Evolutionary conservation across 257 asterid genomes (phyloP), one percentile per base, ranked within the genome.

Genomic region (Salvia rosmarinus): DNA sequence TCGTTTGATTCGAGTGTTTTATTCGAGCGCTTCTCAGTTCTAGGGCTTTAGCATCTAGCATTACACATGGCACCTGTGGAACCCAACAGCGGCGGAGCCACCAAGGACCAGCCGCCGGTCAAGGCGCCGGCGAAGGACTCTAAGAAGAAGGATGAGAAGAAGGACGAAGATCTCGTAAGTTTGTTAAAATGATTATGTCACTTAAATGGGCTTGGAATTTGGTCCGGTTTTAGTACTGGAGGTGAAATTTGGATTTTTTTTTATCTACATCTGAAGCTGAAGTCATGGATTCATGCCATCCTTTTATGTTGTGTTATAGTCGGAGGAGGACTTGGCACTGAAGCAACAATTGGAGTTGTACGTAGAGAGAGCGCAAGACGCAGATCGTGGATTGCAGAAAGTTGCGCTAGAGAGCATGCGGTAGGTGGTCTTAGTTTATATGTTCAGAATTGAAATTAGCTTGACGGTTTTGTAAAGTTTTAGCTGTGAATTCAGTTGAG

Each of bases 121-220:
- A 90, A 90, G 83, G 82, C 75, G 6, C 95, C 96, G 17, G 55
- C 95, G 2, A 90, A 92, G 75, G 98, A 92, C 82, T 85, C 63
- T 0, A 94, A 91, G 80, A 91, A 89, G 85, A 91, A 91, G 86
- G 96, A 93, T n/a, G 98, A 93, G 8, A 87, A 90, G 84, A 89
- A 91, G 47, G 99, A 94, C 43, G 98, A 94, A 77, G 98, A 94
- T 89, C 99, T 91, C 20, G 99, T 94, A 76, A 82, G 98, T 80
- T 55, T 65, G 68, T 65, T 12, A 28, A 20, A 11, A 12, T 52
- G 39, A 7, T 17, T 68, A 11, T 12, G 25, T 60, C 56, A 30
- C 51, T 66, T 61, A 5, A 58, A 42, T 35, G 34, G 52, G 78
- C 19, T 67, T 32, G 54, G 35, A 64, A 58, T 43, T 43, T 57